Evolutionary conservation across 805 yeast genomes (phyloP).

Genomic region (Vanderwaltozyma tropicalis): DNA sequence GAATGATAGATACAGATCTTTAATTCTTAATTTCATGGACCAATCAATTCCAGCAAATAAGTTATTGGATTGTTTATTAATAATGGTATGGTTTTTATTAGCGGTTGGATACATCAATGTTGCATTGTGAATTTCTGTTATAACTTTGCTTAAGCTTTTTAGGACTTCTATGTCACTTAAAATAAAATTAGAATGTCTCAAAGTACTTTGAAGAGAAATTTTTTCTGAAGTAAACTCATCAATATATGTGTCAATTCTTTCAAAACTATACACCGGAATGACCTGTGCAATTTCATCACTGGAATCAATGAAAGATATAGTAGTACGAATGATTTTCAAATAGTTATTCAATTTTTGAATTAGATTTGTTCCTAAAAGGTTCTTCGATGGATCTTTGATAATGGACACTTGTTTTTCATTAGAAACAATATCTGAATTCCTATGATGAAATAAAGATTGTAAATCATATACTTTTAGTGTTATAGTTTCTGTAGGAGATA

Average conservation of each 20-base stretch:
- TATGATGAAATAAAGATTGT: conserved; percentile 12
- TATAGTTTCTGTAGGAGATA: conserved; percentile 13
- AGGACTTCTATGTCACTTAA: conserved; percentile 18
- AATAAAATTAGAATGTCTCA: conserved; percentile 19
- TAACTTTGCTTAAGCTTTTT: conserved; percentile 5
- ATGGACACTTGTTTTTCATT: background rate
- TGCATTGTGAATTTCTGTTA: background rate
- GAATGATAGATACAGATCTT: conserved; percentile 17
- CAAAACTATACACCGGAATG: conserved; percentile 22
- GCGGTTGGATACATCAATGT: no score
- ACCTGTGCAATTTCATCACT: conserved; percentile 4
- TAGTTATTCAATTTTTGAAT: conserved; percentile 10
- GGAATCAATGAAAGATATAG: conserved; percentile 11
- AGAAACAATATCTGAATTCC: conserved; percentile 1
- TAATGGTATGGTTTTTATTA: no score
- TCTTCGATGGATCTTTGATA: background rate
- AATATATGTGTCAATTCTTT: conserved; percentile 21
- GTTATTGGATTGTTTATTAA: background rate
- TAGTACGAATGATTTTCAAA: conserved; percentile 16
- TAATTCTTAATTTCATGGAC: conserved; percentile 18
- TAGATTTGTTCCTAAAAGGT: no score
- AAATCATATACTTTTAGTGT: conserved; percentile 16
- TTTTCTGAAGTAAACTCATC: conserved; percentile 9
- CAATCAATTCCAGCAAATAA: conserved; percentile 6
- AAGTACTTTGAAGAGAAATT: conserved; percentile 15